These are phyloP conservation scores for Musa troglodytarum DNA, from an alignment of 176 grass and related monocot species.

Conservation along the genomic window DNA sequence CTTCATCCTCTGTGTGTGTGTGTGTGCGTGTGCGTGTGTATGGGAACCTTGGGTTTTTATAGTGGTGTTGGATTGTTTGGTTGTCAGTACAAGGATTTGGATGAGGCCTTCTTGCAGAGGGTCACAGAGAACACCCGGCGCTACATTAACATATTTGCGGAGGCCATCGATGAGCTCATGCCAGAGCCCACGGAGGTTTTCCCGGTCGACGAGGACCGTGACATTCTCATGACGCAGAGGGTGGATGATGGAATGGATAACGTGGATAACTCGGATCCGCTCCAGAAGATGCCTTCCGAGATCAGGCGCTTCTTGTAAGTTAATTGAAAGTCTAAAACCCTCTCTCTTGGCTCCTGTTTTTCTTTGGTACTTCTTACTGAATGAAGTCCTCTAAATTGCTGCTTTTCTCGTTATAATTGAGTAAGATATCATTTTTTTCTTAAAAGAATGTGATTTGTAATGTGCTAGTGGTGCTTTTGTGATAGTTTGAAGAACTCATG, in stretches of 20 bases:
- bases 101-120: constrained; percentile 78
- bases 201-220: constrained; percentile 65
- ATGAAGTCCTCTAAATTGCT: too few species aligned
- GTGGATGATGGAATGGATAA: constrained; percentile 66
- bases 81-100: constrained; percentile 66
- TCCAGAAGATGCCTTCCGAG: constrained; percentile 86
- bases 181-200: constrained; percentile 89
- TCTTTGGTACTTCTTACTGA: too few species aligned
- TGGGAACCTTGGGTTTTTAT: neutral
- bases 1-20: neutral
- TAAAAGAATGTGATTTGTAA: too few species aligned
- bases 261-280: constrained; percentile 36
- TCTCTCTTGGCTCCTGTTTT: neutral
- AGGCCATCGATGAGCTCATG: constrained; percentile 90
- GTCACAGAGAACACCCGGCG: constrained; percentile 73
- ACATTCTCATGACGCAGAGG: constrained; percentile 95
- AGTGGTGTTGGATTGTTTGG: neutral
- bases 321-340: neutral
- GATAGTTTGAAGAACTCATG: too few species aligned
- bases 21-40: neutral
- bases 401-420: too few species aligned
- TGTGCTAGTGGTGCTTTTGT: too few species aligned
- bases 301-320: constrained; percentile 97
- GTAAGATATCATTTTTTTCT: too few species aligned
- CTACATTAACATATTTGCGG: constrained; percentile 65